Base-by-base conservation (phyloP, 805 yeast genomes). In the Wickerhamiella sergipiensis region DNA sequence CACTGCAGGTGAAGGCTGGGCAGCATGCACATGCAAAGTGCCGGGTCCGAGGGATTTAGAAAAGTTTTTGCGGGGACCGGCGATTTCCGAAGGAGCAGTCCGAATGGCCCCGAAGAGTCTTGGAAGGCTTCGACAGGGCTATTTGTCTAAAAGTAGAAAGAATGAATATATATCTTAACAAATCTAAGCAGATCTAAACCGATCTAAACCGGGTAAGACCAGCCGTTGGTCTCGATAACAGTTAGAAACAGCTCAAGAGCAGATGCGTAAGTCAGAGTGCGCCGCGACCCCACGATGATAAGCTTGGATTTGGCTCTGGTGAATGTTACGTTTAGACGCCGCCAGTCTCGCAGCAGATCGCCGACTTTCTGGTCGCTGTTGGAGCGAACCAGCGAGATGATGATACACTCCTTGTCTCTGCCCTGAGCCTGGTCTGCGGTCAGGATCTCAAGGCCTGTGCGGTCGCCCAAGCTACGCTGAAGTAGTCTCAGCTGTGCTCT, bases 371-470 rank as follows among this genome's bases (percentile, higher is more conserved):
- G 70, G 19, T 75, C 75, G 1, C 71, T 71, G 63, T 89, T 88
- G 4, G 95, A 82, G 47, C 95, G 71, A 2, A 92, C 98, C 58
- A 92, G 69, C 0, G 97, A 90, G 2, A 92, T 85, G 6, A 92
- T 79, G 15, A 92, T 78, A 61, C 95, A 85, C 31, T 86, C 90
- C 60, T 90, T 92, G 65, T 92, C 99, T 51, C 97, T 74, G 0
- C 98, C 99, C 67, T 92, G 98, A 60, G 84, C 90, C 61, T 83
- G 86, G 65, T 92, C 99, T 0, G 97, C 97, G 0, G 99, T 92
- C 51, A 90, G 70, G 31, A 85, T 74, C 57, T 92, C 97, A 29
- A 92, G 66, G 0, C 71, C 75, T 8, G 68, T 63, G 22, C 66
- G 58, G 15, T 55, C 62, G 42, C 52, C 59, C 53, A 63, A 63